Evolutionary conservation across 768 basidiomycete species (phyloP).

Genomic region (Tylopilus rubrobrunneus): DNA sequence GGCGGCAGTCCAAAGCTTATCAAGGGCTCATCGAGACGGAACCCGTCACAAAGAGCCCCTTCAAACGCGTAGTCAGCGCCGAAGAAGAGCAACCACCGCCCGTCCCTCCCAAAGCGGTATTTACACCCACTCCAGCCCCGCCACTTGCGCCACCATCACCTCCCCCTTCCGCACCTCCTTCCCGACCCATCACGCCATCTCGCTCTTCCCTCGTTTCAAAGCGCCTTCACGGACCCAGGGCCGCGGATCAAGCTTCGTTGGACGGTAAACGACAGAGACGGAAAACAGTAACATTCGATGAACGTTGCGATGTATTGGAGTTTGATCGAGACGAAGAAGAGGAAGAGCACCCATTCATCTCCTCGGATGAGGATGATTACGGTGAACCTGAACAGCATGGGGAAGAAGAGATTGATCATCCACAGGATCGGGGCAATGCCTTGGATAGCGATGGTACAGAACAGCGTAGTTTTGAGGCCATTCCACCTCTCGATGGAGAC

Average conservation of each 20-base stretch:
- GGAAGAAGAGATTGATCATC: constrained; percentile 7
- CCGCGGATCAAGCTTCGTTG: constrained; percentile 36
- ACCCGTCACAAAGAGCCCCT: constrained; percentile 81
- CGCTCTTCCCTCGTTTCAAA: constrained; percentile 69
- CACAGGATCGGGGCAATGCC: constrained; percentile 8
- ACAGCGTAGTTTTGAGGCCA: constrained; percentile 37
- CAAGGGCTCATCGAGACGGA: constrained; percentile 72
- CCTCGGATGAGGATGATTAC: constrained; percentile 33
- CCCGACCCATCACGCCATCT: constrained; percentile 32
- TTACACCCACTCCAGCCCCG: constrained; percentile 1
- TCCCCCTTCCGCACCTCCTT: constrained; percentile 42
- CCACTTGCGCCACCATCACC: constrained; percentile 21
- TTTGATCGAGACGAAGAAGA: constrained; percentile 68
- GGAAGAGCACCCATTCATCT: constrained; percentile 45
- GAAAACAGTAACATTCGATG: constrained; percentile 79
- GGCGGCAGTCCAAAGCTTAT: constrained; percentile 71
- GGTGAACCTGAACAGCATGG: constrained; percentile 15
- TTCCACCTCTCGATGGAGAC: constrained; percentile 41
- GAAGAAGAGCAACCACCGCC: constrained; percentile 31
- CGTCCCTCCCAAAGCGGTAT: constrained; percentile 22
- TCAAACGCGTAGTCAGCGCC: constrained; percentile 38
- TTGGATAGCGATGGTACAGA: constrained; percentile 5
- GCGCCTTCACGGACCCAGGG: constrained; percentile 73
- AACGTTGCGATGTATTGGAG: constrained; percentile 78
- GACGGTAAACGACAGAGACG: constrained; percentile 47